Evolutionary conservation across 768 basidiomycete genomes (phyloP), one percentile per base, ranked within the genome.

Genomic region (Sporobolomyces pararoseus): DNA sequence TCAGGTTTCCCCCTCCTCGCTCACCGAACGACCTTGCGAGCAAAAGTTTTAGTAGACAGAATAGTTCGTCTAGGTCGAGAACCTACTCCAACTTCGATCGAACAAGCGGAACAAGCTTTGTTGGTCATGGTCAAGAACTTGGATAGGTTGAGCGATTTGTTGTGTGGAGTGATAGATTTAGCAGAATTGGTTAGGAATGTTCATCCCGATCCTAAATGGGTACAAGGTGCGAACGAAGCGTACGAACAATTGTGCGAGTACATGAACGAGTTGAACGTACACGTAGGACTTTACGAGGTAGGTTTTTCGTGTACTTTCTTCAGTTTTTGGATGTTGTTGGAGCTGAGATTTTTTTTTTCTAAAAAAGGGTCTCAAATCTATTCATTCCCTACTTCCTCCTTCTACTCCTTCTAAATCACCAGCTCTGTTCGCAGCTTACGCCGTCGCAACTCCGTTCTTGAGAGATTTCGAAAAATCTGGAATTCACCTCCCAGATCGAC

Each of bases 381-480:
- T 77, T 51, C 66, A 76, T 57, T 53, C 58, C 29, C 55, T 71
- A 42, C 66, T 76, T 1, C 73, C 76, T 14, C 57, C 71, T 4
- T 59, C 62, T 7, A 66, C 75, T 1, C 71, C 71, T 2, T n/a
- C 49, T 34, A 72, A 67, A n/a, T 72, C 74, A 10, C 61, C 75
- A 73, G 75, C 75, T 10, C 75, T 77, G 25, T 76, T 74, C 39
- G 66, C 75, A 35, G 76, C 76, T 9, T 72, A 75, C 61, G 71
- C 75, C 73, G 92, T 94, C 9, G 93, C 96, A 34, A 83, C 89
- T 29, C 94, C 94, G 69, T 98, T 98, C 80, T 88, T 91, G 85
- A 85, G 89, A 54, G 96, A 98, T 83, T 99, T 99, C 80, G 91
- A 96, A 78, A 93, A 93, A 79, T 98, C 94, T 19, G 95, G 91